Conservation (phyloP, 805 yeast genomes). For the Lachancea thermotolerans region DNA sequence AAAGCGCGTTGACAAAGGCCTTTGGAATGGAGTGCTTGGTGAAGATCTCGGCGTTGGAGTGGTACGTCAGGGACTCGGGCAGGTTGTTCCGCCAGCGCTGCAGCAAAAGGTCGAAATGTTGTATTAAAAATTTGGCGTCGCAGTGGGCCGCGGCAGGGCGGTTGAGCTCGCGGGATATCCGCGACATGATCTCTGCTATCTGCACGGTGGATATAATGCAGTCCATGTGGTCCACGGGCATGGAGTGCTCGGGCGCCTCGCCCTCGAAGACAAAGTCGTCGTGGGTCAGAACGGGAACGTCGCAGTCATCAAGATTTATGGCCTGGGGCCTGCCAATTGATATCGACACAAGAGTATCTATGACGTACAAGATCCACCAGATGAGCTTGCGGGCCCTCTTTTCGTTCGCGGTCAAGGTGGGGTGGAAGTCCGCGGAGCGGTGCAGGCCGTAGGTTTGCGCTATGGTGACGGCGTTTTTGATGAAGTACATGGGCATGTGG, state of each 20-base stretch:
- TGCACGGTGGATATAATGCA: slow-evolving; percentile 7
- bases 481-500: slow-evolving; percentile 6
- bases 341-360: slow-evolving; percentile 5
- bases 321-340: slow-evolving; percentile 8
- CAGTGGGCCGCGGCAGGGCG: slow-evolving; percentile 2
- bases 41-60: slow-evolving; percentile 7
- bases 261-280: slow-evolving; percentile 6
- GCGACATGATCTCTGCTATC: slow-evolving; percentile 7
- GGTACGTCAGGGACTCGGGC: slow-evolving; percentile 4
- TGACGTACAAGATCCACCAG: slow-evolving; percentile 6
- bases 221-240: slow-evolving; percentile 4
- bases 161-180: slow-evolving; percentile 4
- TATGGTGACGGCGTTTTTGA: slow-evolving; percentile 5
- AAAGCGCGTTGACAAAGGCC: slow-evolving; percentile 7
- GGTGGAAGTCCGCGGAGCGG: slow-evolving; percentile 7
- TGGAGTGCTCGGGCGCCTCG: slow-evolving; percentile 1
- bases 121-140: slow-evolving; percentile 1
- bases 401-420: slow-evolving; percentile 5
- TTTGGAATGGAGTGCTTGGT: slow-evolving; percentile 7
- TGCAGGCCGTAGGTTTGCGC: slow-evolving; percentile 8
- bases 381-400: slow-evolving; percentile 6
- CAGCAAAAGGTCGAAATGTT: slow-evolving; percentile 4
- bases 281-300: slow-evolving; percentile 7
- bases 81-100: slow-evolving; percentile 6
- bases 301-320: slow-evolving; percentile 8